Evolutionary conservation across 768 basidiomycete genomes (phyloP).

Genomic region (Hericium erinaceus): DNA sequence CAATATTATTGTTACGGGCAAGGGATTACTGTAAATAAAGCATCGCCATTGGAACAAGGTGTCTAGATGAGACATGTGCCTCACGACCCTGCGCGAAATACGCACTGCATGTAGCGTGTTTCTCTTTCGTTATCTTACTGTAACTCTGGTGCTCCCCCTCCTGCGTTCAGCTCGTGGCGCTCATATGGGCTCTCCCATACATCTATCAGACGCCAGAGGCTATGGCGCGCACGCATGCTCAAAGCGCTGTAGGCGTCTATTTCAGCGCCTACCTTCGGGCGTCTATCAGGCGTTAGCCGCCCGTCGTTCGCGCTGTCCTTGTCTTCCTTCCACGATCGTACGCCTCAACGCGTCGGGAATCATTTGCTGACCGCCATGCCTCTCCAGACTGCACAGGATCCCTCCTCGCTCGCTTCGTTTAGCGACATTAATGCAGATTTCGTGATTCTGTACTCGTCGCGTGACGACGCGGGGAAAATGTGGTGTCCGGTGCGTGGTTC

Average conservation of each 20-base stretch:
- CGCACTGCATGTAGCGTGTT: too few relatives aligned
- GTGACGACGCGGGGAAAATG: slow-evolving; percentile 43
- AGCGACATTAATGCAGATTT: slow-evolving; percentile 37
- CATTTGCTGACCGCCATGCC: slow-evolving; percentile 2
- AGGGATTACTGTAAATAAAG: too few relatives aligned
- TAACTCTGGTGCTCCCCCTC: too few relatives aligned
- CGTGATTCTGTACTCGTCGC: slow-evolving; percentile 64
- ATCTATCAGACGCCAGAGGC: too few relatives aligned
- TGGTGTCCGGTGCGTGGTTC: slow-evolving; percentile 59
- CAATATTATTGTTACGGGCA: too few relatives aligned
- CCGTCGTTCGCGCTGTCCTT: neutral
- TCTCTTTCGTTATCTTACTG: too few relatives aligned
- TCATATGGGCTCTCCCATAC: too few relatives aligned
- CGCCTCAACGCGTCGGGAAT: neutral
- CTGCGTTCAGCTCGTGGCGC: too few relatives aligned
- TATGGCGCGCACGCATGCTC: too few relatives aligned
- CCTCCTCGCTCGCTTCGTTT: slow-evolving; percentile 31
- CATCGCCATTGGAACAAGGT: too few relatives aligned
- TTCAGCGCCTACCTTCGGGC: neutral
- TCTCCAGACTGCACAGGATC: slow-evolving; percentile 17
- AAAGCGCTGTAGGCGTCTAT: neutral
- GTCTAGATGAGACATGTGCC: too few relatives aligned
- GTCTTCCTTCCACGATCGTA: neutral
- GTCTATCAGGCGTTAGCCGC: neutral
- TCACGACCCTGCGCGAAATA: too few relatives aligned